Percentiles rank a stretch among this genome's conserved stretches.
Conservation (phyloP, 2,329 filamentous ascomycete species). For the Aspergillus felis region DNA sequence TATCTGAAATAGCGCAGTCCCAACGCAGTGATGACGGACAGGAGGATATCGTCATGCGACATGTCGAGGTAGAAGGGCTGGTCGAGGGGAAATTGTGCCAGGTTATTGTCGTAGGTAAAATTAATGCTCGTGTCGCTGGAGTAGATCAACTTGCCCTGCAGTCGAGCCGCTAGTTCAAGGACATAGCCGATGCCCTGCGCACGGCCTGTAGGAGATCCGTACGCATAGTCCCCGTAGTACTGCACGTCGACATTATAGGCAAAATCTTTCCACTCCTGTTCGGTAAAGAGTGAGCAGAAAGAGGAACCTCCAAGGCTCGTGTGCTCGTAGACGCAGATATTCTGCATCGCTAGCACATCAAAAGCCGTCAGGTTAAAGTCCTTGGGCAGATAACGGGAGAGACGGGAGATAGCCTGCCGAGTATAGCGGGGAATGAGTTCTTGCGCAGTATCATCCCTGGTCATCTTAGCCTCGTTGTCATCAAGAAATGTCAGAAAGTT, state of each 20-base stretch:
- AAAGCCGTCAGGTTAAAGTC: conserved; percentile 61
- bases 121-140: conserved; percentile 44
- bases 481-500: neutral
- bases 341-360: conserved; percentile 66
- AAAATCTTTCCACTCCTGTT: conserved; percentile 68
- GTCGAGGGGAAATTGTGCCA: conserved; percentile 66
- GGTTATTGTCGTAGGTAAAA: conserved; percentile 47
- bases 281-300: conserved; percentile 72
- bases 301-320: conserved; percentile 70
- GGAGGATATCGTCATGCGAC: conserved; percentile 71
- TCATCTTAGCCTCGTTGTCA: neutral
- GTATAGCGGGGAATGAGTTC: conserved; percentile 1
- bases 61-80: conserved; percentile 75
- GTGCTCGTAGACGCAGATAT: conserved; percentile 72
- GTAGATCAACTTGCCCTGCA: conserved; percentile 38
- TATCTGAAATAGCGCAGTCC: conserved; percentile 57
- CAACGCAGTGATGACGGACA: conserved; percentile 67
- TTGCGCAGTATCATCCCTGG: neutral
- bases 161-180: conserved; percentile 66
- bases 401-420: neutral
- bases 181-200: conserved; percentile 72
- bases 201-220: conserved; percentile 62
- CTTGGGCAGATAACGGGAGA: conserved; percentile 40
- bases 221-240: conserved; percentile 60
- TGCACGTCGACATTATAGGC: conserved; percentile 66